Evolutionary conservation across 2,329 filamentous ascomycete species (phyloP), one percentile per base, ranked within the genome.

Genomic region (Teratosphaeria pseudoeucalypti): DNA sequence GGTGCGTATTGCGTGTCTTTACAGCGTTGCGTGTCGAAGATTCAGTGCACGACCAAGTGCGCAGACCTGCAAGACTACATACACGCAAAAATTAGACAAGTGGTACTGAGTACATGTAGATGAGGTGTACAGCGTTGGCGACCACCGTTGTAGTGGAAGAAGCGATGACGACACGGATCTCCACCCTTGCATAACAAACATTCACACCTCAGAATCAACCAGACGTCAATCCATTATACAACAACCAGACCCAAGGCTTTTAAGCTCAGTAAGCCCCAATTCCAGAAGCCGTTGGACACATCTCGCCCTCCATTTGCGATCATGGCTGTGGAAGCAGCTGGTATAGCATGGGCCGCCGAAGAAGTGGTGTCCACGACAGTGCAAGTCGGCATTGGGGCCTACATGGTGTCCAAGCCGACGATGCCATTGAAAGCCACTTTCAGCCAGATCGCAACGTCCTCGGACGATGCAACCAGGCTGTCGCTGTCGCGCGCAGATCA

Each of bases 401-500:
- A 75, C 64, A 70, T 75, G 49, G 68, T 77, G 3, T 69, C 74
- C 0, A 74, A 77, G 58, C 73, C 74, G 14, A 77, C 76, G 2
- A 67, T 76, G 61, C 75, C 75, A 54, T 65, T 77, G 52, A 76
- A 76, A 55, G 75, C 72, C 7, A 74, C 71, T 10, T 77, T 76
- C 58, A 71, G 65, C 2, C 71, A 75, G 53, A 73, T 78, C 56
- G 76, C 75, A 37, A 72, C 72, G 2, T 68, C 72, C 12, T 71
- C 66, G 19, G 68, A 73, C 53, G 71, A 75, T 39, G 61, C 70
- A 11, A 71, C 73, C 9, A 71, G 68, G 56, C 63, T 66, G 11
- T 70, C 70, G 3, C 60, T 71, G 11, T 62, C 66, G 11, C 65
- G 71, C 27, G 66, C 71, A 60, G 71, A 74, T 55, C 75, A 78